Evolutionary conservation across 441 rosid species (phyloP).

Genomic region (Lepidium campestre): DNA sequence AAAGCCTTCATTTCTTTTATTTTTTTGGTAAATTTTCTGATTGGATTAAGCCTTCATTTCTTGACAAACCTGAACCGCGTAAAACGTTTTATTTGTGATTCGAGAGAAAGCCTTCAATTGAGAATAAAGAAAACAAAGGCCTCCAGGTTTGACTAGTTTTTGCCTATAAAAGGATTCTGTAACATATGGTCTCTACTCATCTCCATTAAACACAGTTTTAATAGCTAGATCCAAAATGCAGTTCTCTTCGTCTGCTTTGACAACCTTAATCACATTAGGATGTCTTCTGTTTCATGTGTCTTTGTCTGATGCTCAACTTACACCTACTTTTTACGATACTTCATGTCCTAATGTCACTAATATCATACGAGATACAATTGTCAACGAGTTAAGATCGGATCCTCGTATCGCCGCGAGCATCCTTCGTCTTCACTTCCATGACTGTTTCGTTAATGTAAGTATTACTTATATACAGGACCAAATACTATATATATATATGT

Average conservation of each 20-base stretch:
- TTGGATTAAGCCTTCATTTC: too few species aligned
- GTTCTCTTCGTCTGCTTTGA: conserved; percentile 2
- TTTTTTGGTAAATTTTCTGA: too few species aligned
- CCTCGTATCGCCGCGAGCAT: conserved; percentile 60
- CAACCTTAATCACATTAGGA: conserved; percentile 18
- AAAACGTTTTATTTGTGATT: not conserved
- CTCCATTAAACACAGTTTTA: not conserved
- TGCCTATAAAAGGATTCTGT: conserved; percentile 17
- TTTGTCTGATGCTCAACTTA: conserved; percentile 35
- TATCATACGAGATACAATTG: conserved; percentile 34
- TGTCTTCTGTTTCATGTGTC: conserved; percentile 20
- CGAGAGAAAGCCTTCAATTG: not conserved
- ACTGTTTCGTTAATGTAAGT: conserved; percentile 66
- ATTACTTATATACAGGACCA: too few species aligned
- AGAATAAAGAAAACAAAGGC: not conserved
- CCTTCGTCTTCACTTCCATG: too few species aligned
- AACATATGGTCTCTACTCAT: conserved; percentile 1
- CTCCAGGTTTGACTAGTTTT: conserved; percentile 13
- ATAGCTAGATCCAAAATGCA: conserved; percentile 10
- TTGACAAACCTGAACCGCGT: too few species aligned
- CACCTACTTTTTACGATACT: conserved; percentile 37
- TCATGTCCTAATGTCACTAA: conserved; percentile 41
- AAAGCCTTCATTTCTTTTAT: too few species aligned
- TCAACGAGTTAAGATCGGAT: conserved; percentile 33
- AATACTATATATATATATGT: not conserved